Evolutionary conservation across 2,329 filamentous ascomycete genomes (phyloP), one percentile per base, ranked within the genome.

Genomic region (Phaeosphaeria sp.): DNA sequence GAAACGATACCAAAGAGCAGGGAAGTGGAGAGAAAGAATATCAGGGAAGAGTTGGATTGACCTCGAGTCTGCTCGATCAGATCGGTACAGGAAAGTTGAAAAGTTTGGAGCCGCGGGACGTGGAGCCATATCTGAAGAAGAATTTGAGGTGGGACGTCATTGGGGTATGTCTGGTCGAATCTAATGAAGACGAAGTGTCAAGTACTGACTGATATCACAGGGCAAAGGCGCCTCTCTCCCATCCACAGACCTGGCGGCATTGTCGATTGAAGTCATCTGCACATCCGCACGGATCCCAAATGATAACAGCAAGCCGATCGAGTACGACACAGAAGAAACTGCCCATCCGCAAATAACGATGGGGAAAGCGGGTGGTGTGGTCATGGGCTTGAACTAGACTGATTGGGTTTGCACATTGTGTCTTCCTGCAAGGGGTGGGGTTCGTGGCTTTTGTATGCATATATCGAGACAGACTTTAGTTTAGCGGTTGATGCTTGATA

Each of bases 241-340:
- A 5, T 49, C 58, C 1, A 46, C 43, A 0, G 49, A 62, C 15
- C 39, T 67, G 9, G 17, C 65, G 9, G 55, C 49, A 1, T 59
- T 75, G 2, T 54, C 41, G 1, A 54, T 73, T 25, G 53, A 63
- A 13, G 62, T 72, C 3, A 43, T 55, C 7, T 67, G 68, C 39
- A 58, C 56, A 0, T 48, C 53, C 15, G 64, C 67, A 7, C 61
- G 44, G 23, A 62, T 72, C n/a, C 69, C 66, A 15, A 25, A 57
- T 1, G 59, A 68, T 44, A 27, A 55, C 1, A 33, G 54, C 23
- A 13, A 25, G 23, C 48, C 54, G 0, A 61, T 75, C 20, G 62
- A 67, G 36, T 69, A 67, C 43, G 56, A 46, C 25, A 57, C 57
- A 1, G 39, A 62, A 2, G 46, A 50, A 10, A 61, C 43, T 1